These are phyloP conservation scores for Coemansia pectinata DNA, from an alignment of 192 early-diverging fungal genomes.

Conservation along the genomic window DNA sequence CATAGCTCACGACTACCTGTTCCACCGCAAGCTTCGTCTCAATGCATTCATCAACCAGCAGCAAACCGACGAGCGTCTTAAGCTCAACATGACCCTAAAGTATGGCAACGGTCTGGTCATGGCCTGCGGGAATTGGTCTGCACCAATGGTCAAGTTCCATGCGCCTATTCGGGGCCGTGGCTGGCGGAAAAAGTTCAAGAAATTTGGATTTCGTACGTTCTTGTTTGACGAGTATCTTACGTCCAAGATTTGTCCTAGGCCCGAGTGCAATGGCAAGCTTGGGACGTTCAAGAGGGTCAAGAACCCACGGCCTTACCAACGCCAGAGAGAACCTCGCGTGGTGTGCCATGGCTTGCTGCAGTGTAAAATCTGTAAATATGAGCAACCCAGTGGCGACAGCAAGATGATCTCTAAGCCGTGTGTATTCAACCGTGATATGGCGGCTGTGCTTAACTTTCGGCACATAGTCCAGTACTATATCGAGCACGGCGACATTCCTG, in stretches of 20 bases:
- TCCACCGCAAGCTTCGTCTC: no score
- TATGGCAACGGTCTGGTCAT: no score
- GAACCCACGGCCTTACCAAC: background rate
- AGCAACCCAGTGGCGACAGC: no score
- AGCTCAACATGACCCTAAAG: no score
- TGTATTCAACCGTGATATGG: no score
- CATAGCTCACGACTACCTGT: no score
- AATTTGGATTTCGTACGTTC: conserved; percentile 4
- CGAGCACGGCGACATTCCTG: no score
- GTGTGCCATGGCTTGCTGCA: background rate
- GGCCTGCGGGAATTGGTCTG: conserved; percentile 10
- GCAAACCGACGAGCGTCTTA: no score
- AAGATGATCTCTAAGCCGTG: no score
- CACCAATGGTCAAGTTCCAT: conserved; percentile 8
- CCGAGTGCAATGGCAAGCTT: background rate
- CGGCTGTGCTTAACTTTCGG: no score
- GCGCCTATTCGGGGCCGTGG: conserved; percentile 12
- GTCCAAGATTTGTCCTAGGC: conserved; percentile 4
- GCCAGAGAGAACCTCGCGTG: background rate
- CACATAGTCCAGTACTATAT: no score
- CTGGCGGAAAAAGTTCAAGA: conserved; percentile 4
- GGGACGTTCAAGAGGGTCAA: background rate
- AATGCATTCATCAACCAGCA: no score
- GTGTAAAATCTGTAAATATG: background rate
- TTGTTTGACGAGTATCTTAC: conserved; percentile 14